These are phyloP conservation scores for Cladosporium sp. DNA, from an alignment of 2,329 filamentous ascomycete genomes.

Conservation along the genomic window DNA sequence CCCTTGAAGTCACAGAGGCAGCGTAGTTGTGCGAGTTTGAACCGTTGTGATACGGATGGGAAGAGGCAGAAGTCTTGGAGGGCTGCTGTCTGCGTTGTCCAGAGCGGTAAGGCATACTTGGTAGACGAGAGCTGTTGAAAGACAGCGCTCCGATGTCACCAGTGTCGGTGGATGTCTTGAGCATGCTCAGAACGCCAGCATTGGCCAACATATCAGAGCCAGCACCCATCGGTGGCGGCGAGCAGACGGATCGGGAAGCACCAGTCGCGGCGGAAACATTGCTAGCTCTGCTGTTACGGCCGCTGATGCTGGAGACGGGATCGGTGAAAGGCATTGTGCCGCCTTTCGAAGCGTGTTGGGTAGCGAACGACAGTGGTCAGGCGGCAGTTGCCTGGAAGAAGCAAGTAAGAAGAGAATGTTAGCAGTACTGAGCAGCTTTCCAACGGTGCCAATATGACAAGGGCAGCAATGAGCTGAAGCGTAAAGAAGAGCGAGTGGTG, in stretches of 20 bases:
- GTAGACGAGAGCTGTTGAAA: conserved; percentile 35
- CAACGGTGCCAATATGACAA: conserved; percentile 25
- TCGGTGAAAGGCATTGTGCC: conserved; percentile 43
- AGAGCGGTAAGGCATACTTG: conserved; percentile 33
- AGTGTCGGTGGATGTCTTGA: conserved; percentile 47
- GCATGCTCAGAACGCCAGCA: conserved; percentile 47
- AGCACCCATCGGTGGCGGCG: conserved; percentile 25
- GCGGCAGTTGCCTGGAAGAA: conserved; percentile 9
- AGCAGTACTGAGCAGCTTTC: conserved; percentile 22
- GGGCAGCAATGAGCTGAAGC: conserved; percentile 20
- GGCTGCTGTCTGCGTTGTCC: conserved; percentile 32
- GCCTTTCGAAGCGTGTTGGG: conserved; percentile 25
- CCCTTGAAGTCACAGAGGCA: conserved; percentile 39
- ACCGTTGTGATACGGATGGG: conserved; percentile 27
- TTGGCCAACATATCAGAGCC: conserved; percentile 31
- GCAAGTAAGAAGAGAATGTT: conserved; percentile 10
- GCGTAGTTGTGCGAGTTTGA: conserved; percentile 31
- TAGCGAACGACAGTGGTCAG: conserved; percentile 22
- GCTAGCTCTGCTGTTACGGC: conserved; percentile 45
- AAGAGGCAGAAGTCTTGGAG: conserved; percentile 39
- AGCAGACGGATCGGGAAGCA: conserved; percentile 26
- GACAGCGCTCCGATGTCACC: conserved; percentile 42
- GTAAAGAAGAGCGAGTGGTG: conserved; percentile 12
- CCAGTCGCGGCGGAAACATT: conserved; percentile 38
- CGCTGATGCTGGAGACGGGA: conserved; percentile 41